Evolutionary conservation across 2,329 filamentous ascomycete genomes (phyloP), one percentile per base, ranked within the genome.

Genomic region (Delphinella strobiligena): DNA sequence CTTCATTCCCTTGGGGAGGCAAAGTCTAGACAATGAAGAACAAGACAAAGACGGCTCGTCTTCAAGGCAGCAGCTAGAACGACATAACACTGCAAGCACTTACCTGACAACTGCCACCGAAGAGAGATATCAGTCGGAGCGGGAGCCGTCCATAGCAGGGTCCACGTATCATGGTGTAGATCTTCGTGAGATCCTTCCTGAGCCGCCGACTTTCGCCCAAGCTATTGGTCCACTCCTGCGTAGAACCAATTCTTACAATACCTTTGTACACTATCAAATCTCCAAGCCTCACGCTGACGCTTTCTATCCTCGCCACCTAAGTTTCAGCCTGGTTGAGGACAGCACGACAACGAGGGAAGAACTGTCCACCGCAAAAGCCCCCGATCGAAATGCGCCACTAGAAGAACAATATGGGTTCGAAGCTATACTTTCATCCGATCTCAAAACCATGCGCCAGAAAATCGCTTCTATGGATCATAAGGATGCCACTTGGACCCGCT

Each of bases 251-350:
- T 60, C 57, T 17, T 45, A 16, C 71, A 79, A 49, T 80, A 48
- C 54, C 15, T 50, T 50, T 32, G 42, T 53, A 16, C 40, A 39
- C 4, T 30, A 42, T 27, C 22, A 12, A 14, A 31, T 45, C 10
- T 32, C 44, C 11, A 44, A 50, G 27, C 31, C 31, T 7, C 47
- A 44, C 12, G 38, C 45, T 5, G 77, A 82, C 45, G 67, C 68
- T 19, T 74, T 73, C 42, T 84, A 79, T 73, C 75, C 81, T 1
- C 75, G 82, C 2, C 74, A 81, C 32, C 68, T 88, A 46, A 87
- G 82, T 3, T 88, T 88, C 55, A 78, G 79, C 42, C 71, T 80
- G 33, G 82, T 80, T 1, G 81, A 84, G 59, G 80, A 86, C 44
- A 81, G 78, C n/a, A 62, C 88, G 5, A 61, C 33, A 5, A 5